Base-by-base conservation (phyloP, 345 rosid species). In the Sisymbrium irio region DNA sequence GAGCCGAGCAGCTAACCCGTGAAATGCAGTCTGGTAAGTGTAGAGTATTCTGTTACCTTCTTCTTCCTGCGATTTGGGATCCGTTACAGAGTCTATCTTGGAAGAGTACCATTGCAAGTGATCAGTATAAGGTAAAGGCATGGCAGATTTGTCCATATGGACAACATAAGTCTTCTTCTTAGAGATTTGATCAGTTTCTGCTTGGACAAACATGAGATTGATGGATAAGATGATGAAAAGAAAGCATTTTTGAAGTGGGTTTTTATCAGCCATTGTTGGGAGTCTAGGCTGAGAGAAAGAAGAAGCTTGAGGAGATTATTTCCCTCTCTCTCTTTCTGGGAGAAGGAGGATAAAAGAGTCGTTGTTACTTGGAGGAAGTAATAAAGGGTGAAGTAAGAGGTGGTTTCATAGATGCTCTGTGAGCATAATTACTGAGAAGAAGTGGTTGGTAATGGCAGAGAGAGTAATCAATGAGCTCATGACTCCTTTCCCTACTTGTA, bases 121-220 rank as follows among this genome's bases (percentile, higher is more conserved):
- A 41, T 33, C 33, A 35, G 85, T 69, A 75, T 83, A 85, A 30
- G 89, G 73, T 22, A 37, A 79, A 9, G 98, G 98, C 94, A 78
- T 91, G 10, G 93, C 89, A 27, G 85, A 78, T 77, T 78, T 93
- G 60, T 93, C 97, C 96, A 93, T 91, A 17, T 93, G 98, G 65
- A 93, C 78, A 14, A 93, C 82, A 73, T 84, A 93, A 72, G 94
- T 91, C 66, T 80, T 86, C 84, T 79, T 90, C 20, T 62, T 27
- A 13, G 64, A 42, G 62, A 58, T 67, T 36, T 72, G 73, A 67
- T 0, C 19, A 33, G 70, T 41, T 49, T 39, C 62, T 58, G 80
- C 45, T 19, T 81, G 65, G 42, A 71, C 47, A 32, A 82, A 39
- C 63, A 79, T 85, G 35, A 74, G 15, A 67, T 28, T 66, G 54